Evolutionary conservation across 441 rosid genomes (phyloP).

Genomic region (Gossypium davidsonii): DNA sequence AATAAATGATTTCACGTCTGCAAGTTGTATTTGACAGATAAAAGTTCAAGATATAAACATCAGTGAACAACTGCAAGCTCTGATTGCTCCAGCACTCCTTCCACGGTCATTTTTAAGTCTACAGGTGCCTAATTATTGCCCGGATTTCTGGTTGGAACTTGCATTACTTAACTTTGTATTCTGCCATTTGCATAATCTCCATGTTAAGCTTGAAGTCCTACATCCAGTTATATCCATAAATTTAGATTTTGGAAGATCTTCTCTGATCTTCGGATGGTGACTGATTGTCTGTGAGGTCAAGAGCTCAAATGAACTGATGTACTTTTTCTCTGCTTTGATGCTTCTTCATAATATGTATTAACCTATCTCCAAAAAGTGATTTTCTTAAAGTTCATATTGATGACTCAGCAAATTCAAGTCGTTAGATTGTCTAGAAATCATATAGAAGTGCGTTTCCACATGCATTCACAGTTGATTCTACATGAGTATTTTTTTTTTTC

Average conservation of each 20-base stretch:
- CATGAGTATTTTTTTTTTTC: not conserved
- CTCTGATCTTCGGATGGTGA: constrained; percentile 10
- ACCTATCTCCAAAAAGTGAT: not conserved
- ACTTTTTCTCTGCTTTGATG: not conserved
- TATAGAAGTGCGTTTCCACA: not conserved
- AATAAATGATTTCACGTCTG: not conserved
- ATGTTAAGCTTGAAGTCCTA: not conserved
- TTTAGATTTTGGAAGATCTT: constrained; percentile 3
- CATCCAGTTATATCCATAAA: not conserved
- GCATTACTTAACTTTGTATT: constrained; percentile 3
- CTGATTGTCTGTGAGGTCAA: not conserved
- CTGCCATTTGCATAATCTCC: not conserved
- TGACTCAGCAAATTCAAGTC: not conserved
- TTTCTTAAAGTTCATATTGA: not conserved
- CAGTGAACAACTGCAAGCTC: constrained; percentile 70
- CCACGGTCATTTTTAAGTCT: constrained; percentile 77
- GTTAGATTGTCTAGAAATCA: not conserved
- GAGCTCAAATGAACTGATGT: not conserved
- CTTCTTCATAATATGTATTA: not conserved
- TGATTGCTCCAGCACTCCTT: constrained; percentile 79
- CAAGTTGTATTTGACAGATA: constrained; percentile 32
- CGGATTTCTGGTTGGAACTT: not conserved
- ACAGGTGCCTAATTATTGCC: constrained; percentile 41
- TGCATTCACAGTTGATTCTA: not conserved
- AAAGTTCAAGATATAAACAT: constrained; percentile 45